phyloP scores from a whole-genome alignment of 345 rosid genomes.

The Gossypium sturtianum region DNA sequence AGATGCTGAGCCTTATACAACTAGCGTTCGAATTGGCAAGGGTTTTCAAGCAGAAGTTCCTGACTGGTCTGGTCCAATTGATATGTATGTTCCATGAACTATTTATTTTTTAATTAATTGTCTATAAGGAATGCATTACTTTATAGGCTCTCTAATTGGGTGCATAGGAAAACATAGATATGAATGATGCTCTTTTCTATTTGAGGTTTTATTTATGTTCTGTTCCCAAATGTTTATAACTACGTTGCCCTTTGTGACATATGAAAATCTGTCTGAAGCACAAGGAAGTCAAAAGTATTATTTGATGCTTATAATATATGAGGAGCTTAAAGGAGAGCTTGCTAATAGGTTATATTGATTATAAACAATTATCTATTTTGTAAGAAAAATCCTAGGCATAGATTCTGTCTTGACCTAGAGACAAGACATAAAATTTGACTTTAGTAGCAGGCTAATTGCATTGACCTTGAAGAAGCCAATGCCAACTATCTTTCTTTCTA shows the following conservation, averaged over 20 bases:
- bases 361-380: background rate
- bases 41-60: constrained; percentile 88
- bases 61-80: constrained; percentile 68
- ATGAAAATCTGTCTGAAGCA: background rate
- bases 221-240: background rate
- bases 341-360: background rate
- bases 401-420: background rate
- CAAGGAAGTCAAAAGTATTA: background rate
- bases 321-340: background rate
- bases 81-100: constrained; percentile 37
- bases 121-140: background rate
- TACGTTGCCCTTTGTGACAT: background rate
- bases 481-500: background rate
- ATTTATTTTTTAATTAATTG: background rate
- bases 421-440: background rate
- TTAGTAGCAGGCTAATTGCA: background rate
- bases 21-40: constrained; percentile 62
- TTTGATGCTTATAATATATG: background rate
- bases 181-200: background rate
- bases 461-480: background rate
- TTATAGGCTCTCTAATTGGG: background rate
- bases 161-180: background rate
- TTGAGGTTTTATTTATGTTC: background rate
- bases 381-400: background rate
- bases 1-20: constrained; percentile 45